Base-by-base conservation (phyloP, 75 land plant species). In the Pseudotsuga menziesii region DNA sequence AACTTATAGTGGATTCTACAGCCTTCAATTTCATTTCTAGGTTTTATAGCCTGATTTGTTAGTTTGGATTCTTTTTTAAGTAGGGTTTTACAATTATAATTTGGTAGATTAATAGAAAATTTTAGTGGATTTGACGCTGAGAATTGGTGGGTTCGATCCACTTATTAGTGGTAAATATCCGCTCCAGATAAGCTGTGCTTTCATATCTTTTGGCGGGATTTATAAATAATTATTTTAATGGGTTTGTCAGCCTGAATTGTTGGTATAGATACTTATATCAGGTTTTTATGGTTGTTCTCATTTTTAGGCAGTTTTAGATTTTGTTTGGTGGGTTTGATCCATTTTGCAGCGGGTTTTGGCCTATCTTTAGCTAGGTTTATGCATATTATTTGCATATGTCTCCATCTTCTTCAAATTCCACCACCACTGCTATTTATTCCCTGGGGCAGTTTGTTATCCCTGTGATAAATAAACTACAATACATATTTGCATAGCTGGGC, bases 381-480 rank as follows among this genome's bases (percentile, higher is more conserved):
- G 59, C n/a, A 20, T 1, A 12, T 36, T 36, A 35, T 13, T 36
- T 41, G 3, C 35, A 8, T 32, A 69, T 41, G 48, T 44, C 44
- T 39, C 20, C 72, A 4, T 69, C 72, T 41, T 44, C 72, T 41
- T 29, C 17, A 69, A 69, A 69, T 69, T 22, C 72, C 36, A 69
- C 17, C 41, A 11, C 39, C 9, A 20, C 22, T 41, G 23, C 72
- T 36, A 23, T 69, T 69, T 41, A 39, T 69, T 59, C 77, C 14
- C 36, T 94, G 23, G 97, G 97, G 2, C 83, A 82, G 77, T 77
- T 88, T 32, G 93, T 94, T 70, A 94, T 94, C 26, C 97, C 97
- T 1, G 82, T 94, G 17, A 95, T 94, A 25, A 94, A 94, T 83
- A 92, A 87, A 83, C 88, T 94, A 56, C 97, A 94, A 75, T 95